Evolutionary conservation across 2,329 filamentous ascomycete species (phyloP).

Genomic region (Exophiala oligosperma): DNA sequence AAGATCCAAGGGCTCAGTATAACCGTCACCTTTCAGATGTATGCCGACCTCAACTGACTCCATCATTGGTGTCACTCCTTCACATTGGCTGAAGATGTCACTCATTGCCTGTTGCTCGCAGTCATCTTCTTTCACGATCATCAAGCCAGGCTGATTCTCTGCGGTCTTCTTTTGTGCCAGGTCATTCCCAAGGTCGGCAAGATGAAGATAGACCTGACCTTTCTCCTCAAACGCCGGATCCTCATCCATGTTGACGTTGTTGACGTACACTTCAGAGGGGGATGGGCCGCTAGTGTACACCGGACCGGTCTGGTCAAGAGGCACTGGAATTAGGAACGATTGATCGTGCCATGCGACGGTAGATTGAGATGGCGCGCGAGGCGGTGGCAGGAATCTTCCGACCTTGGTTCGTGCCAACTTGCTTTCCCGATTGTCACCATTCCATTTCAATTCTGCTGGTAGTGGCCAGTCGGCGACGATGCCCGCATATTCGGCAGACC

Average conservation of each 20-base stretch:
- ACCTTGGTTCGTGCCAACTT: conserved; percentile 14
- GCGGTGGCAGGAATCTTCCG: conserved; percentile 19
- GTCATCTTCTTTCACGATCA: too few species aligned
- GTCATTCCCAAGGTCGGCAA: conserved; percentile 15
- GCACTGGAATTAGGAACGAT: conserved; percentile 5
- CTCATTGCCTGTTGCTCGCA: too few species aligned
- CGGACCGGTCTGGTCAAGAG: conserved; percentile 20
- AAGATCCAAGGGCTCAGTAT: too few species aligned
- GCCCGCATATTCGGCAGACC: conserved; percentile 15
- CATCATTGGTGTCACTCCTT: too few species aligned
- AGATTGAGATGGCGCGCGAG: conserved; percentile 8
- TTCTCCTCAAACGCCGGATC: conserved; percentile 18
- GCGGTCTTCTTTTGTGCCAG: conserved; percentile 12
- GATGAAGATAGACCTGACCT: conserved; percentile 13
- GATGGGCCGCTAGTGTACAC: conserved; percentile 12
- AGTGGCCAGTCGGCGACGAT: conserved; percentile 17
- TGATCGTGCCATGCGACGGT: conserved; percentile 14
- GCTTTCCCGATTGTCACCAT: conserved; percentile 19
- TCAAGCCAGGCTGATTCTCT: not conserved
- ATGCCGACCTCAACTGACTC: too few species aligned
- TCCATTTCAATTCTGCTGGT: conserved; percentile 16
- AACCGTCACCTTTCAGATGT: too few species aligned
- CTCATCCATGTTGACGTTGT: conserved; percentile 16
- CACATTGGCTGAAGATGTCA: too few species aligned
- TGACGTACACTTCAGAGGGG: conserved; percentile 17